Evolutionary conservation across 805 yeast species (phyloP), one percentile per base, ranked within the genome.

Genomic region (Kazachstania psychrophila): DNA sequence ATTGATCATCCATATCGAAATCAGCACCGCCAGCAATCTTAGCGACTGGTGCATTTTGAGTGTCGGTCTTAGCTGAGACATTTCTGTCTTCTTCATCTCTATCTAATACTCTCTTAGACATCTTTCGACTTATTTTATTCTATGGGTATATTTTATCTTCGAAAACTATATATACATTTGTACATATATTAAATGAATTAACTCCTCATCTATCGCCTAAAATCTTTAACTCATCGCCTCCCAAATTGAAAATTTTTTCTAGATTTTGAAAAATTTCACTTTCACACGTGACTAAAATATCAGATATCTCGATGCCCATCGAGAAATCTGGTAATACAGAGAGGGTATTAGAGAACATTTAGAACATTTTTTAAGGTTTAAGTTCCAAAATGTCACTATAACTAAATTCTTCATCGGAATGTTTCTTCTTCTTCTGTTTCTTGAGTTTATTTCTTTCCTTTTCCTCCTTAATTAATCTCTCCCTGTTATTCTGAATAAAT

Each of bases 1-100:
- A 80, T 28, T 83, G 78, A 59, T 87, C 96, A 59, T 81, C 82
- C 47, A 81, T 94, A 14, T 76, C 79, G 23, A 67, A 62, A 43
- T 77, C 64, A n/a, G 54, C 61, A 6, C 54, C 64, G 6, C 52
- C 62, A 15, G 48, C 44, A 13, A 68, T 75, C 43, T 42, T 49
- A 4, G 45, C 49, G 6, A 34, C 40, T 10, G 58, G 60, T n/a
- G 42, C 52, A 36, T 39, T 43, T 6, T 39, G 48, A 18, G 37
- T 37, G 7, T 60, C 61, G 38, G 49, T 61, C 56, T 50, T 59
- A 36, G 54, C 62, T 40, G 76, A 70, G 6, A 67, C 69, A 18
- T 49, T 41, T 47, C 70, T 61, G 6, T 56, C 71, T 22, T 51
- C 56, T 8, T 68, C 65, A 11, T 60, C 55, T 30, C 52, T 35